Conservation (phyloP, 768 basidiomycete genomes). For the Boletus fagicola region DNA sequence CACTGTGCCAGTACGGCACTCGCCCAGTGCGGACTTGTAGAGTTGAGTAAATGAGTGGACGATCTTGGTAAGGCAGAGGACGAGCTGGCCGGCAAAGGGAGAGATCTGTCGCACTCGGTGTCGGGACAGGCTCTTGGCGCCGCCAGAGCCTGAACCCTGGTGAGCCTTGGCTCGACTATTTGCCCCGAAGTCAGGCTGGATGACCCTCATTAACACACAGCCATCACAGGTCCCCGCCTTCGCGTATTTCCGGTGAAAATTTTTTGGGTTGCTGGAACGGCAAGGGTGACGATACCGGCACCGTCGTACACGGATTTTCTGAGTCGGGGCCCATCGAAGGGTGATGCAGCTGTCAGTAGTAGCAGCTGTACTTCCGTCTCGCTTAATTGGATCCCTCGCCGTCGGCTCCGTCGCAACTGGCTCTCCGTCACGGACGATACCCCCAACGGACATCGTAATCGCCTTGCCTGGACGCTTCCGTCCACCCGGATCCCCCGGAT, state of each 20-base stretch:
- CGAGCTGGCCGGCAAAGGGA: conserved; percentile 12
- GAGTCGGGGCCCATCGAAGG: not conserved
- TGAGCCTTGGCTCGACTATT: conserved; percentile 30
- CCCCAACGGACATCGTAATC: conserved; percentile 18
- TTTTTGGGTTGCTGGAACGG: conserved; percentile 28
- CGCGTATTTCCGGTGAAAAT: conserved; percentile 38
- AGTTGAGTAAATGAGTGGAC: conserved; percentile 29
- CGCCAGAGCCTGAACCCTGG: conserved; percentile 32
- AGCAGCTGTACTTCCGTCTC: conserved; percentile 11
- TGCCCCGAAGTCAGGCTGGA: conserved; percentile 32
- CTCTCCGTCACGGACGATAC: not conserved
- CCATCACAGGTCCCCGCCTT: conserved; percentile 39
- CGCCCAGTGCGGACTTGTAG: conserved; percentile 22
- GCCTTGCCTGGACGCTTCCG: conserved; percentile 10
- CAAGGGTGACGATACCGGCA: conserved; percentile 18
- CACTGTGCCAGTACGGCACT: conserved; percentile 30
- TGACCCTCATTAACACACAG: conserved; percentile 38
- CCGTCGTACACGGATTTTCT: conserved; percentile 8
- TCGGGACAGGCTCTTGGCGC: conserved; percentile 30
- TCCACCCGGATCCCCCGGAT: conserved; percentile 16
- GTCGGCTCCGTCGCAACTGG: conserved; percentile 22
- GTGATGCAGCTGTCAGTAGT: conserved; percentile 2
- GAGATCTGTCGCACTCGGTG: conserved; percentile 18
- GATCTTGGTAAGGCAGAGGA: conserved; percentile 21
- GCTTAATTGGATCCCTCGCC: conserved; percentile 9